Evolutionary conservation across 2,329 filamentous ascomycete species (phyloP).

Genomic region (Penicillium sp.): DNA sequence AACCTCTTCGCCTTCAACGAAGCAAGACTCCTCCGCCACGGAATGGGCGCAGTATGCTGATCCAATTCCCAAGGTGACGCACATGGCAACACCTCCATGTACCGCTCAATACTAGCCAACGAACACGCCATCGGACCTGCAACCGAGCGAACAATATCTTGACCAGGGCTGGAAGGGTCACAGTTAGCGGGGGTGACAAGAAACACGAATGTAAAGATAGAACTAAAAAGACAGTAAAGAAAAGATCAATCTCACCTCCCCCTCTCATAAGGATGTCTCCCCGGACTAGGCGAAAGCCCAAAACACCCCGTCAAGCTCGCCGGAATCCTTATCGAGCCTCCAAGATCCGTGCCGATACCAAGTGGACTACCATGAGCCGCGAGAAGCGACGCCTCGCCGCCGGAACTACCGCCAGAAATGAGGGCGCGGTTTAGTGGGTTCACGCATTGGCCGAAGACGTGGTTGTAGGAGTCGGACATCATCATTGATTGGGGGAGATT

Average conservation of each 20-base stretch:
- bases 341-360: conserved; percentile 59
- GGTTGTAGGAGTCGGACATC: conserved; percentile 34
- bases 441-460: conserved; percentile 58
- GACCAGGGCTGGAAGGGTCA: conserved; percentile 22
- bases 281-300: conserved; percentile 48
- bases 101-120: conserved; percentile 32
- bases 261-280: conserved; percentile 41
- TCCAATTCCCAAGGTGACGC: conserved; percentile 44
- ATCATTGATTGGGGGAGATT: conserved; percentile 32
- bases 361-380: conserved; percentile 54
- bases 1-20: conserved; percentile 48
- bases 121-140: conserved; percentile 34
- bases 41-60: conserved; percentile 40
- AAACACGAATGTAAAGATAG: conserved; percentile 1
- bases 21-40: conserved; percentile 38
- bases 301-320: conserved; percentile 61
- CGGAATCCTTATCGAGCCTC: conserved; percentile 60
- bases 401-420: conserved; percentile 58
- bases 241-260: conserved; percentile 33
- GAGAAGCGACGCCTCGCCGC: conserved; percentile 59
- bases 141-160: conserved; percentile 33
- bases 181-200: neutral
- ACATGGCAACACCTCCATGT: conserved; percentile 40
- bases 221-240: conserved; percentile 1
- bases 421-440: conserved; percentile 59